These are phyloP conservation scores for Collybiopsis confluens DNA, from an alignment of 768 basidiomycete genomes.

Conservation along the genomic window DNA sequence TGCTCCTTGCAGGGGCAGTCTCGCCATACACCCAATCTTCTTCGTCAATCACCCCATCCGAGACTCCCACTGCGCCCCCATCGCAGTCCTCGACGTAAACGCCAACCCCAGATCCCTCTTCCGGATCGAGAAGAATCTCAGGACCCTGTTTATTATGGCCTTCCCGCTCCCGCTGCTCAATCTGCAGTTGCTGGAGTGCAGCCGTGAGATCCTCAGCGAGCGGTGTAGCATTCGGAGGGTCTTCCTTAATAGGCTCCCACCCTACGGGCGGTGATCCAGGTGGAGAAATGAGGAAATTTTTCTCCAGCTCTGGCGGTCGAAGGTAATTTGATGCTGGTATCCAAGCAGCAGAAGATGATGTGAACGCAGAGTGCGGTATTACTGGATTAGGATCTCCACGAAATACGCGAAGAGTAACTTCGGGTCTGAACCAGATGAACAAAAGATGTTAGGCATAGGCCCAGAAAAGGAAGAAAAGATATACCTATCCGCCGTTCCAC, in stretches of 20 bases:
- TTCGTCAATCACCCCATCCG: conserved; percentile 39
- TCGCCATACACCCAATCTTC: conserved; percentile 65
- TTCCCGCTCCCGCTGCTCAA: conserved; percentile 15
- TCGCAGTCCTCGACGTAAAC: conserved; percentile 79
- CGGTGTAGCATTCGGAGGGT: conserved; percentile 79
- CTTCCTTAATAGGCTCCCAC: conserved; percentile 90
- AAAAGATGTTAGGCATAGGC: not conserved
- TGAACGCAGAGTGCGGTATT: conserved; percentile 19
- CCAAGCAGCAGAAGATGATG: not conserved
- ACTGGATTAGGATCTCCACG: conserved; percentile 71
- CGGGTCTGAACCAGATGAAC: conserved; percentile 30
- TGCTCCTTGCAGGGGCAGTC: conserved; percentile 45
- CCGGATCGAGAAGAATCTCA: conserved; percentile 64
- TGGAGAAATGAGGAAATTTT: conserved; percentile 97
- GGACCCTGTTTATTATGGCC: conserved; percentile 33
- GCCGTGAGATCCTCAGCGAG: conserved; percentile 85
- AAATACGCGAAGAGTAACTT: conserved; percentile 60
- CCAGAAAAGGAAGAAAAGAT: conserved; percentile 20
- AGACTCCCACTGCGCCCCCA: conserved; percentile 25
- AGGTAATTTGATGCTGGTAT: conserved; percentile 45
- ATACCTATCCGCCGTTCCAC: conserved; percentile 49
- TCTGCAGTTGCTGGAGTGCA: conserved; percentile 70
- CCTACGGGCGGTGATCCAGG: conserved; percentile 97
- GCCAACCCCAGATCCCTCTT: conserved; percentile 62
- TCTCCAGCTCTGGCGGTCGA: conserved; percentile 74